Base-by-base conservation (phyloP, 2,329 filamentous ascomycete species). In the Claviceps sp. region DNA sequence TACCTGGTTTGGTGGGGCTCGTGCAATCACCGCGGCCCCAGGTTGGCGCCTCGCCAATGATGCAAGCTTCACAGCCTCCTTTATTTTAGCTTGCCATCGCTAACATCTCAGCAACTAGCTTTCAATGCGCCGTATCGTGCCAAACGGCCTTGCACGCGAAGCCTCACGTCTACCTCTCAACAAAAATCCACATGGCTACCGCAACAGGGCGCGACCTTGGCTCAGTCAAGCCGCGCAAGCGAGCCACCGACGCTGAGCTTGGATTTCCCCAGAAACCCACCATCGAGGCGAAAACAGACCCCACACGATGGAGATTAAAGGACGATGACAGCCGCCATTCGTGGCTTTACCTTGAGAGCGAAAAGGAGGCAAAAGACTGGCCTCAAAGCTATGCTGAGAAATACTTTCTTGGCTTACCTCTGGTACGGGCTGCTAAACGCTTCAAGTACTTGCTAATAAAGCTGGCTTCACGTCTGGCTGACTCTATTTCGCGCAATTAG, bases 331-430 rank as follows among this genome's bases (percentile, higher is more conserved):
- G 93, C 48, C 78, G 87, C 52, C 89, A 96, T 61, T 95, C 88
- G 49, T 98, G 93, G 93, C 87, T 93, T 62, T 98, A 97, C 64
- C 73, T 98, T 3, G 79, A 80, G 10, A 84, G 93, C 51, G 77
- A 82, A 24, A 76, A 87, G 54, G 82, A 87, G 52, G 69, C 76
- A 7, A 73, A 85, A 59, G 71, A 79, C 53, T 96, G 91, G 90
- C 89, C 91, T 5, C 90, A 96, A 69, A 85, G 80, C 24, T 76
- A 74, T 52, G 88, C 89, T n/a, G 94, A 98, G 65, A 95, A 89
- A 67, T 95, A 89, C 66, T 87, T 83, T 62, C 66, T 98, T 17
- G 88, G 88, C 17, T 69, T 96, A 47, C 81, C 88, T 51, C 80
- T 85, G 56, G 91, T 96, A 73, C 56, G 63, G 55, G 57, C 50